phyloP scores from a whole-genome alignment of 768 basidiomycete genomes.

The Termitomyces sp. region DNA sequence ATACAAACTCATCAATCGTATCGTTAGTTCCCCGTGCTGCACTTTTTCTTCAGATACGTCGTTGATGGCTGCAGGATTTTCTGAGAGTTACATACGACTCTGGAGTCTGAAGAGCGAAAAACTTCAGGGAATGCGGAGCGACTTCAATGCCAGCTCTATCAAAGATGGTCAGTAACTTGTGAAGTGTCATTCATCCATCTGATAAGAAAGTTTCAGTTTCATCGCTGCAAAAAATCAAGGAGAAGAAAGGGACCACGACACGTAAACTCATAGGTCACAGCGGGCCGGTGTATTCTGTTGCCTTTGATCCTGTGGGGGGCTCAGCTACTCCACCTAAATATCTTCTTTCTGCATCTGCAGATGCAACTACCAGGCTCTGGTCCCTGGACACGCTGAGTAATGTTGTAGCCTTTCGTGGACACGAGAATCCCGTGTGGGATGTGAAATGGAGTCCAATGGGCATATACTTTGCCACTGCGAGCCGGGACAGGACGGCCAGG shows the following conservation, averaged over 20 bases:
- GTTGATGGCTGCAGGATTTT: slow-evolving; percentile 90
- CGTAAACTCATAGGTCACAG: slow-evolving; percentile 97
- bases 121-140: slow-evolving; percentile 69
- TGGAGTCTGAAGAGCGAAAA: slow-evolving; percentile 96
- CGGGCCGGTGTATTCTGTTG: slow-evolving; percentile 91
- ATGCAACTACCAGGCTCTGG: slow-evolving; percentile 89
- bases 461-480: slow-evolving; percentile 96
- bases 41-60: slow-evolving; percentile 90
- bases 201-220: slow-evolving; percentile 33
- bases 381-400: slow-evolving; percentile 93
- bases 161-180: slow-evolving; percentile 55
- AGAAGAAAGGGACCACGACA: slow-evolving; percentile 79
- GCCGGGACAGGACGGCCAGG: slow-evolving; percentile 89
- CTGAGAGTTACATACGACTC: slow-evolving; percentile 90
- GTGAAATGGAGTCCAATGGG: slow-evolving; percentile 99
- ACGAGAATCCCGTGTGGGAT: slow-evolving; percentile 98
- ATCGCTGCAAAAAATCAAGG: slow-evolving; percentile 60
- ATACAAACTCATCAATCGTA: not conserved
- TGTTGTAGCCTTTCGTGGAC: slow-evolving; percentile 89
- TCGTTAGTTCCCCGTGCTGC: slow-evolving; percentile 69
- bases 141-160: slow-evolving; percentile 61
- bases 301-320: slow-evolving; percentile 89
- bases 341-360: slow-evolving; percentile 88
- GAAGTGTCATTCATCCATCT: not conserved
- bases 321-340: slow-evolving; percentile 83